Evolutionary conservation across 805 yeast genomes (phyloP), one percentile per base, ranked within the genome.

Genomic region (Pichia paraexigua): DNA sequence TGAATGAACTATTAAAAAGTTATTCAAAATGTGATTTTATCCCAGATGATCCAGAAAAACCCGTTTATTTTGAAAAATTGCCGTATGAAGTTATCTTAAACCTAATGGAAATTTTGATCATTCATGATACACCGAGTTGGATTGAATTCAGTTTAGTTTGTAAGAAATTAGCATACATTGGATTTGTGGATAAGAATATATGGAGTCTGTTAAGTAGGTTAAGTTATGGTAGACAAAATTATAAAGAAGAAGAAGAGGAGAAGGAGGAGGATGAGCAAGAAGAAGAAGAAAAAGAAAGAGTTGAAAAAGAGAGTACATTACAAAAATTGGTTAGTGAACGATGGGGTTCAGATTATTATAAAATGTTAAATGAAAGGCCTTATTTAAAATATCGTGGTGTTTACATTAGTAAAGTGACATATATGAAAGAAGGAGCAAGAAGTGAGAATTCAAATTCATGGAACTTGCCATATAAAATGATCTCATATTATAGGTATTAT

Each of bases 401-500:
- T 20, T 92, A 92, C 60, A 86, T 92, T 22, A 83, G 95, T 59
- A 86, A 83, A 20, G 87, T 91, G 48, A 86, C 86, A 54, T 91
- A 90, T 66, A 78, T 85, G 58, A 77, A 95, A 50, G 89, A 87
- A 60, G 97, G 97, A 39, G 84, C 87, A 2, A 75, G 82, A 48
- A 76, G 80, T 10, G 87, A 80, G 56, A 78, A 82, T 44, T 78
- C 87, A 1, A 72, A 73, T 30, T 75, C 86, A 7, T 81, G 94
- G 85, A 67, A 75, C 43, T 80, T 80, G 54, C 97, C 97, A 1
- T 79, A 87, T 21, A 80, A 87, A 58, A 80, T 89, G 63, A 86
- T 92, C 41, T 87, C 97, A 0, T 92, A 92, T 63, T 92, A 88
- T 63, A 71, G 99, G 56, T 94, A 90, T 65, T 67, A 84, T 37